Evolutionary conservation across 1,284 basidiomycete species (phyloP), one percentile per base, ranked within the genome.

Genomic region (Boletus subluridellus): DNA sequence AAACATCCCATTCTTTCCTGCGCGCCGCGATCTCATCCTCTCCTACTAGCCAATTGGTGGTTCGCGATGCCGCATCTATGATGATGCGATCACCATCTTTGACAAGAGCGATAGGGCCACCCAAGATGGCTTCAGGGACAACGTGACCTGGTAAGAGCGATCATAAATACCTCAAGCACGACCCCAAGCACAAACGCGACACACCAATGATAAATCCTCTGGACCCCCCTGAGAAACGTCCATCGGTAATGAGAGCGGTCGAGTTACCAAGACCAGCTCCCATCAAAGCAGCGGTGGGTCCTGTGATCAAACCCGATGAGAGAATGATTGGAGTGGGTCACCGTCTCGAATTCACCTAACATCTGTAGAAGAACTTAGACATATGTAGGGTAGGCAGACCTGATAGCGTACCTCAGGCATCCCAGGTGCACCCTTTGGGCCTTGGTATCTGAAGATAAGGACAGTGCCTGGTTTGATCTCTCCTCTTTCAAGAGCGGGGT

Each of bases 241-340:
- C 96, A 73, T 99, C 96, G 0, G 96, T 99, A 66, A 99, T 87
- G 63, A 97, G 84, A 1, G 95, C 95, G 4, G 95, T 95, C 54
- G 91, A 90, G 60, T 89, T 85, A 42, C 93, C 89, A 21, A 98
- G 81, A 42, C 96, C 96, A 54, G 95, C 95, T 37, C 96, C 96
- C 77, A 95, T 92, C 64, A 98, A 83, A 49, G 93, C 87, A 60
- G 84, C 88, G n/a, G 94, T 97, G 8, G 93, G 94, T 63, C 88
- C 87, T 82, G 70, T 52, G 57, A 70, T 65, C 50, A 54, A 52
- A 32, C 53, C 28, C n/a, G 26, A 37, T 57, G 54, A 62, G 47
- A 65, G 44, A 58, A 44, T 34, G 56, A 2, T 44, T 3, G 3
- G 12, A 28, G 35, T 32, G 44, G 38, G n/a, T 53, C n/a, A 46